Base-by-base conservation (phyloP, 129 eudicot species). In the Daucus carota region DNA sequence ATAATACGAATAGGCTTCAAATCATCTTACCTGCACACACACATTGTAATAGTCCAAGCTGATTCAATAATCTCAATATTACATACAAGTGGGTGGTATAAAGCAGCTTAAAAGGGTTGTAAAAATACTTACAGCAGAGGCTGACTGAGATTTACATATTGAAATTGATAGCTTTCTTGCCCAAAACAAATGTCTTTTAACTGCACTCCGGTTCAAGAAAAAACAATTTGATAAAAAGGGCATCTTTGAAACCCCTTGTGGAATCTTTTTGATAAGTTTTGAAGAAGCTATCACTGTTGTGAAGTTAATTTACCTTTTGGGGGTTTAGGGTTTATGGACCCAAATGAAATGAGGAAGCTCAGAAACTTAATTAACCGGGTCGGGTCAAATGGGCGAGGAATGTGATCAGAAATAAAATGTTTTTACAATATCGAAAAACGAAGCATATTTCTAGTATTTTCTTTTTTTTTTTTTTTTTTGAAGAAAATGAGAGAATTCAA, bases 291-390 rank as follows among this genome's bases (percentile, higher is more conserved):
- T 81, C 89, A 85, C 82, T 76, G 45, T 62, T 63, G 50, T 44
- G 24, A 54, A 29, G 14, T 59, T 26, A 41, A 42, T 75, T n/a
- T 9, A 41, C 29, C 8, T 15, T 47, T 81, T 78, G 33, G 31
- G 81, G 69, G 73, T 77, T 59, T 75, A 78, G 85, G 83, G 88
- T 80, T 83, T 80, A 77, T 63, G 34, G 45, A 72, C 44, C 67
- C 28, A 32, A 73, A 11, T 33, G 34, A 48, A 43, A 13, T 50
- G 77, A 50, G 22, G 17, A 17, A 38, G 42, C 26, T n/a, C 32
- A 15, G 8, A 12, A 24, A 57, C 32, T 24, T 20, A 9, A n/a
- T n/a, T 57, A 57, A 24, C 4, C 65, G 65, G 65, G 65, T 57
- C 65, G 65, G 65, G 65, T 57, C 65, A n/a, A 54, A 22, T 57